Conservation (phyloP, 805 yeast genomes). For the Danielozyma ontarioensis region DNA sequence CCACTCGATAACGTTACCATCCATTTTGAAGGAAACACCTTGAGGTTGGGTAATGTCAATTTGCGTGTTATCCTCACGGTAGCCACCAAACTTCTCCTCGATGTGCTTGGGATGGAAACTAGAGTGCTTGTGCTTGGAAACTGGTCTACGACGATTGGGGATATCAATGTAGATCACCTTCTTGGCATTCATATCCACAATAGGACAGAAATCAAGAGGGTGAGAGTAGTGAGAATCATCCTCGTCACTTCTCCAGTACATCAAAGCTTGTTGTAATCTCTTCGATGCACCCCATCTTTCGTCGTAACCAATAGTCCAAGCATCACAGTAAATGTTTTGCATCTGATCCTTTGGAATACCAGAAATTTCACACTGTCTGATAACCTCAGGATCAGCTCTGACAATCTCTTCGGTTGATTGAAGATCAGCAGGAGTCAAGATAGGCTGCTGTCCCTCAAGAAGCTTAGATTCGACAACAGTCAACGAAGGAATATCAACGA, state of each 20-base stretch:
- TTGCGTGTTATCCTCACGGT: constrained; percentile 61
- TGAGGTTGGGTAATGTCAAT: constrained; percentile 73
- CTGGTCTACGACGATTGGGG: constrained; percentile 68
- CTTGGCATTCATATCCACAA: constrained; percentile 65
- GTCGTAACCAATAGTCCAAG: constrained; percentile 68
- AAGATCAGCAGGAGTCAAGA: constrained; percentile 66
- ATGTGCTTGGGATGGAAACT: constrained; percentile 65
- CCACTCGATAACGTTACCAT: constrained; percentile 69
- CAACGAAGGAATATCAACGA: constrained; percentile 51
- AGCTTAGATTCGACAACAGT: constrained; percentile 43
- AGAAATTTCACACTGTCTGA: constrained; percentile 64
- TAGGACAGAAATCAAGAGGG: constrained; percentile 80
- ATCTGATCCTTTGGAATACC: constrained; percentile 63
- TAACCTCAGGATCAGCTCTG: constrained; percentile 66
- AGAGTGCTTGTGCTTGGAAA: constrained; percentile 62
- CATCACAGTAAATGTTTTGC: constrained; percentile 58
- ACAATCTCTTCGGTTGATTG: constrained; percentile 57
- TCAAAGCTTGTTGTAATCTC: constrained; percentile 75
- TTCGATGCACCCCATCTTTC: constrained; percentile 74
- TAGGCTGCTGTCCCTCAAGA: constrained; percentile 65
- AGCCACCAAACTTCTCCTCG: constrained; percentile 56
- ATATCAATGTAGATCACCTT: constrained; percentile 72
- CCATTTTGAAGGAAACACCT: constrained; percentile 73
- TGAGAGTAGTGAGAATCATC: constrained; percentile 73
- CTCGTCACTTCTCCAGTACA: constrained; percentile 71